These are phyloP conservation scores for Amanita subjunquillea DNA, from an alignment of 768 basidiomycete genomes.

Conservation along the genomic window DNA sequence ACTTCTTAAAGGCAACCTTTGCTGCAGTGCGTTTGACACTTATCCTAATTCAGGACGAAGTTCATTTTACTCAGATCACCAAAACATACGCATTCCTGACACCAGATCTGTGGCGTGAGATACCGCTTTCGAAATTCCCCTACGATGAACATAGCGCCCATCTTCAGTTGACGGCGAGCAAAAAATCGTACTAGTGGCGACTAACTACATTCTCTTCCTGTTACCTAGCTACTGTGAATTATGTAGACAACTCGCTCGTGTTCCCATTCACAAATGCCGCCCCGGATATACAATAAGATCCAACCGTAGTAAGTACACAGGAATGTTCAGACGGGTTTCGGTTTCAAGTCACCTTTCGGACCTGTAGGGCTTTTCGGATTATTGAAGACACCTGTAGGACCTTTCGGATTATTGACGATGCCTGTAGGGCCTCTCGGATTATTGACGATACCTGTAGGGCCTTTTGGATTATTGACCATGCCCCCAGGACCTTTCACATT, in stretches of 20 bases:
- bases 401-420: background rate
- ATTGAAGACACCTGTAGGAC: background rate
- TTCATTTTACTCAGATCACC: conserved; percentile 54
- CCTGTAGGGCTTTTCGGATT: too few relatives aligned
- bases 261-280: too few relatives aligned
- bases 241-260: too few relatives aligned
- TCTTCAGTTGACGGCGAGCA: conserved; percentile 73
- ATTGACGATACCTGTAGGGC: conserved; percentile 1
- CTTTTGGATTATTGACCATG: conserved; percentile 5
- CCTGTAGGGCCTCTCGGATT: background rate
- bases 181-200: conserved; percentile 52
- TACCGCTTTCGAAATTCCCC: conserved; percentile 78
- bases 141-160: conserved; percentile 96
- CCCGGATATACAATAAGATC: too few relatives aligned
- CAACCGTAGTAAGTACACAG: background rate
- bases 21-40: conserved; percentile 53
- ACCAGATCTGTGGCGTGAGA: conserved; percentile 95
- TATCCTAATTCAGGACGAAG: background rate
- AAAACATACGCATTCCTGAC: conserved; percentile 98
- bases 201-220: too few relatives aligned
- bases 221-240: too few relatives aligned
- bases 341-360: conserved; percentile 2
- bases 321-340: background rate
- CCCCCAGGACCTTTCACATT: conserved; percentile 1
- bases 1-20: conserved; percentile 97